Evolutionary conservation across 176 grass and related monocot species (phyloP).

Genomic region (Melocanna baccifera): DNA sequence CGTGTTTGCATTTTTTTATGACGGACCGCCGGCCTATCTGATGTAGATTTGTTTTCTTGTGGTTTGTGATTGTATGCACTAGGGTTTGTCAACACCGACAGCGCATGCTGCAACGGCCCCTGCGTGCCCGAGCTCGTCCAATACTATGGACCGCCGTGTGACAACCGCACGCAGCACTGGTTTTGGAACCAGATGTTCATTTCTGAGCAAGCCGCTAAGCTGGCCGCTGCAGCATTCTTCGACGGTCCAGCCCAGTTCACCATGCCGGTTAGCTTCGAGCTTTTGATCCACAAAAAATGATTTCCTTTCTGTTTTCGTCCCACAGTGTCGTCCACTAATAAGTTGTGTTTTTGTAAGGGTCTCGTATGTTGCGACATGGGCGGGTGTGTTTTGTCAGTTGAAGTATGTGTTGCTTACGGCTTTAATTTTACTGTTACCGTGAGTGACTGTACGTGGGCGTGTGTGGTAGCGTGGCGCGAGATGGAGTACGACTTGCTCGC

Average conservation of each 20-base stretch:
- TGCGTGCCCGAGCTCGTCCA: background rate
- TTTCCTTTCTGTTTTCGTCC: no score
- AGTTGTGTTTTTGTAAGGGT: no score
- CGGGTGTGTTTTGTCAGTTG: no score
- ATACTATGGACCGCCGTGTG: background rate
- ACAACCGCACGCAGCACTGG: slow-evolving; percentile 19
- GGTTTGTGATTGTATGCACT: background rate
- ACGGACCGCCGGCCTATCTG: no score
- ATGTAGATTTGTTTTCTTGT: background rate
- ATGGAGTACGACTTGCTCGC: no score
- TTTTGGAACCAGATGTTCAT: slow-evolving; percentile 2
- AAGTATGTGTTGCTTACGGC: no score
- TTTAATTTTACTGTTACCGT: no score
- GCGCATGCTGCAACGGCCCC: background rate
- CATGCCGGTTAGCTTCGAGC: slow-evolving; percentile 15
- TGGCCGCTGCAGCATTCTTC: slow-evolving; percentile 4
- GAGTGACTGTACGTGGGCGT: no score
- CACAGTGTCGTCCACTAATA: no score
- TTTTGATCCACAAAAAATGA: slow-evolving; percentile 10
- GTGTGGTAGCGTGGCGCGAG: no score
- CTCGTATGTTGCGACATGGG: no score
- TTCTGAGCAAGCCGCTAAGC: background rate
- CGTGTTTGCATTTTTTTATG: no score
- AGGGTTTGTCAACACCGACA: slow-evolving; percentile 18
- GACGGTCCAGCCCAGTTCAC: background rate